Conservation (phyloP, 1,139 yeast genomes). For the Candida mesenterica region DNA sequence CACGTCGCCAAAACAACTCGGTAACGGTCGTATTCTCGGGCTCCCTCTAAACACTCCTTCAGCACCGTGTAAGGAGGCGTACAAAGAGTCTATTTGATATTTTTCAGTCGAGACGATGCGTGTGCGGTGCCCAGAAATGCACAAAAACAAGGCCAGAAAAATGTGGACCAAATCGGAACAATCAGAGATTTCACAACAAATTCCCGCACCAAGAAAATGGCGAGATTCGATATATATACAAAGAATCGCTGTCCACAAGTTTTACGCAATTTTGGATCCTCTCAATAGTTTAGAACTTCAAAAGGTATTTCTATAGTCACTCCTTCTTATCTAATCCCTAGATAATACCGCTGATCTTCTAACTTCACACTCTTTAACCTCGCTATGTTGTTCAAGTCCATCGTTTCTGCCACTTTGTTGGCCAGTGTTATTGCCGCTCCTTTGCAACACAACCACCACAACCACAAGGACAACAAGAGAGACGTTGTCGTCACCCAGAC, state of each 20-base stretch:
- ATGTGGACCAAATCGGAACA: slow-evolving; percentile 2
- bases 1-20: too few relatives aligned
- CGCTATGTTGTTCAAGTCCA: slow-evolving; percentile 25
- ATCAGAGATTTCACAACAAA: slow-evolving; percentile 1
- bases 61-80: too few relatives aligned
- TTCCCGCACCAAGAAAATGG: too few relatives aligned
- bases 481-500: slow-evolving; percentile 36
- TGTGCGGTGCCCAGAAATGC: too few relatives aligned
- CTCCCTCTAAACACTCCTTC: too few relatives aligned
- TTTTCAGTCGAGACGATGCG: too few relatives aligned
- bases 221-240: slow-evolving; percentile 7
- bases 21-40: too few relatives aligned
- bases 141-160: too few relatives aligned
- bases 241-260: slow-evolving; percentile 1
- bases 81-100: too few relatives aligned
- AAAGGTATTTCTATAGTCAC: slow-evolving; percentile 21
- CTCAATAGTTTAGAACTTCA: slow-evolving; percentile 12
- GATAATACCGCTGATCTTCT: slow-evolving; percentile 14
- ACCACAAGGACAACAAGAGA: slow-evolving; percentile 39
- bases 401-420: slow-evolving; percentile 22
- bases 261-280: slow-evolving; percentile 1
- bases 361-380: slow-evolving; percentile 8
- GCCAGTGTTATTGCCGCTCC: slow-evolving; percentile 29
- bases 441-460: slow-evolving; percentile 33
- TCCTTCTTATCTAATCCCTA: slow-evolving; percentile 20